Evolutionary conservation across 1,284 basidiomycete species (phyloP), one percentile per base, ranked within the genome.

Genomic region (Inonotus obliquus): DNA sequence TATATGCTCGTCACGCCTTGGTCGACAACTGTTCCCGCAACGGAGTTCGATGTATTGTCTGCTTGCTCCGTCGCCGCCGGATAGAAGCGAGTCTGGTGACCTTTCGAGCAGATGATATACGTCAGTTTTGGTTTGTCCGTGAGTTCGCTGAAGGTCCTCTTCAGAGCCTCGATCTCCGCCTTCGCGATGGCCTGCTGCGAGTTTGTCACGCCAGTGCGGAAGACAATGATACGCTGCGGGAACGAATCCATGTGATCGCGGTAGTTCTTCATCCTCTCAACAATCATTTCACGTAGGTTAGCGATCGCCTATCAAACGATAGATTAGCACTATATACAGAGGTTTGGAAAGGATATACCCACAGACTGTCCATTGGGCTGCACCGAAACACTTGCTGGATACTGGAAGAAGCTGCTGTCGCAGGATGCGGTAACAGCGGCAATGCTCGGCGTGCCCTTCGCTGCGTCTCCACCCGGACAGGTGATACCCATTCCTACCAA

Each of bases 61-160:
- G 64, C 41, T 54, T 60, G 17, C 29, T 62, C 17, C 17, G 38
- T 19, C 61, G 60, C 1, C 7, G 25, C 81, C 0, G 87, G 78
- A 71, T 77, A 87, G 70, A 86, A 84, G 45, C 84, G 81, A 0
- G 88, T 84, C 68, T 92, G 82, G 68, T 93, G 91, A 0, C 90
- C 81, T 72, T 92, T 92, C 9, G 87, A 87, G 69, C 88, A 91
- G 57, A 92, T 79, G 63, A 89, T 75, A 67, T 91, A 89, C 9
- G 86, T 84, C 11, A 93, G 68, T 47, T 78, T 76, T 0, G 89
- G 91, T 21, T 71, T 70, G 68, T 73, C 70, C n/a, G 72, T 76
- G 47, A 89, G 72, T 60, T 76, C 80, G 66, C 78, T 74, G 74
- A 87, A 87, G 0, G 88, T 84, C 1, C 76, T 74, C 6, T 78